Percentiles rank a stretch among this genome's conserved stretches.
Evolutionary conservation across 2,329 filamentous ascomycete genomes (phyloP).

Genomic region (Incumbomyces lentus): DNA sequence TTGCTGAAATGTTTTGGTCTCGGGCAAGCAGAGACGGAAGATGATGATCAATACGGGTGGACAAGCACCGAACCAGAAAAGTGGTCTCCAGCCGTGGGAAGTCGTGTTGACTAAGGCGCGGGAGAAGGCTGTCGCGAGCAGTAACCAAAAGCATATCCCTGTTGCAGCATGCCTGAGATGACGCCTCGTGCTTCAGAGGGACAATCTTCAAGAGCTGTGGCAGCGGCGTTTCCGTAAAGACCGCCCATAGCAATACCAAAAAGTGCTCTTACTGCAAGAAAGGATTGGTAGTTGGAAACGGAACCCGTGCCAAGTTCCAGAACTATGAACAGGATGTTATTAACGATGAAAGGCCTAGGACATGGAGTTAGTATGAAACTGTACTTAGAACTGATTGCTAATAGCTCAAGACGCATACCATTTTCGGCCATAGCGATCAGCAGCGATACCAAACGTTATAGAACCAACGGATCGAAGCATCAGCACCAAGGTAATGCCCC

Average conservation of each 20-base stretch:
- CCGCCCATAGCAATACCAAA: constrained; percentile 53
- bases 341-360: constrained; percentile 44
- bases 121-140: constrained; percentile 49
- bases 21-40: constrained; percentile 66
- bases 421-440: constrained; percentile 47
- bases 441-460: constrained; percentile 45
- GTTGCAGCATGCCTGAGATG: constrained; percentile 52
- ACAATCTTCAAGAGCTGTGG: constrained; percentile 53
- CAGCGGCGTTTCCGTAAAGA: constrained; percentile 51
- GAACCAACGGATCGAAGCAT: constrained; percentile 53
- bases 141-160: constrained; percentile 55
- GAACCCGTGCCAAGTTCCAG: constrained; percentile 53
- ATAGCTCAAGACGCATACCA: constrained; percentile 26
- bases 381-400: background rate
- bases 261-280: constrained; percentile 48
- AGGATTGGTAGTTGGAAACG: constrained; percentile 47
- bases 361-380: constrained; percentile 21
- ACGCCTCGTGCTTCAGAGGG: constrained; percentile 49
- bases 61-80: constrained; percentile 81
- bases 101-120: constrained; percentile 54
- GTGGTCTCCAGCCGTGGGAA: constrained; percentile 66
- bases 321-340: constrained; percentile 51
- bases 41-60: constrained; percentile 72
- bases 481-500: constrained; percentile 47
- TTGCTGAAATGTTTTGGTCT: constrained; percentile 61